Conservation (phyloP, 805 yeast species). For the Sugiyamaella smithiae region DNA sequence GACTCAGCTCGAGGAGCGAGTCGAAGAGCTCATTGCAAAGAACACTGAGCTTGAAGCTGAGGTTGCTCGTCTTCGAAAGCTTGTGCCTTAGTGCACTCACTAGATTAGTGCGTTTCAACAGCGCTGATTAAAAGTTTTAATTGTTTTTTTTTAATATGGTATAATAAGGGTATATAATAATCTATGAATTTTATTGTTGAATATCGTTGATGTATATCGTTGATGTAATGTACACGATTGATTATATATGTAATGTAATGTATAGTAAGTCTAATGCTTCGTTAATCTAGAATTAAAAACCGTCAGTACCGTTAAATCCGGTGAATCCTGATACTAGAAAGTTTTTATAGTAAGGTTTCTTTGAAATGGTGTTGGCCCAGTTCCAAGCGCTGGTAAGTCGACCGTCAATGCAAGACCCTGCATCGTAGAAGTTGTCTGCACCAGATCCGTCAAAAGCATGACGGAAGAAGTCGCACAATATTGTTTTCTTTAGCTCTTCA, state of each 20-base stretch:
- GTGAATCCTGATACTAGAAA: slow-evolving; percentile 68
- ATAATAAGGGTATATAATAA: neutral
- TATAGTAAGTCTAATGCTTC: neutral
- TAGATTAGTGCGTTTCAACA: no score
- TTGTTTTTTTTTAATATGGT: slow-evolving; percentile 5
- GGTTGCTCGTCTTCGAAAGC: slow-evolving; percentile 51
- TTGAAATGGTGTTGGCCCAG: slow-evolving; percentile 68
- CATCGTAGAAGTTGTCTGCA: slow-evolving; percentile 78
- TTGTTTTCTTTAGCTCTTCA: slow-evolving; percentile 47
- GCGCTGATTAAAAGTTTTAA: slow-evolving; percentile 8
- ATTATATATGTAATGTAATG: neutral
- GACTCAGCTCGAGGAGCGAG: slow-evolving; percentile 73
- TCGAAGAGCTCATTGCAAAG: slow-evolving; percentile 57
- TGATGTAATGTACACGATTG: no score
- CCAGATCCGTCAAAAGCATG: slow-evolving; percentile 77
- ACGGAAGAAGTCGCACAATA: slow-evolving; percentile 51
- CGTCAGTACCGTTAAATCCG: slow-evolving; percentile 70
- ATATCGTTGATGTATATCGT: no score
- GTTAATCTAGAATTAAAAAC: slow-evolving; percentile 13
- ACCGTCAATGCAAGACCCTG: slow-evolving; percentile 84
- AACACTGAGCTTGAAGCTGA: slow-evolving; percentile 64
- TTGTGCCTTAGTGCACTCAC: slow-evolving; percentile 8
- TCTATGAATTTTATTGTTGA: neutral
- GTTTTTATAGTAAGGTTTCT: slow-evolving; percentile 61
- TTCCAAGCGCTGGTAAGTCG: slow-evolving; percentile 80